Percentiles rank a stretch among this genome's conserved stretches.
Conservation (phyloP, 805 yeast genomes). For the Metschnikowia matae region DNA sequence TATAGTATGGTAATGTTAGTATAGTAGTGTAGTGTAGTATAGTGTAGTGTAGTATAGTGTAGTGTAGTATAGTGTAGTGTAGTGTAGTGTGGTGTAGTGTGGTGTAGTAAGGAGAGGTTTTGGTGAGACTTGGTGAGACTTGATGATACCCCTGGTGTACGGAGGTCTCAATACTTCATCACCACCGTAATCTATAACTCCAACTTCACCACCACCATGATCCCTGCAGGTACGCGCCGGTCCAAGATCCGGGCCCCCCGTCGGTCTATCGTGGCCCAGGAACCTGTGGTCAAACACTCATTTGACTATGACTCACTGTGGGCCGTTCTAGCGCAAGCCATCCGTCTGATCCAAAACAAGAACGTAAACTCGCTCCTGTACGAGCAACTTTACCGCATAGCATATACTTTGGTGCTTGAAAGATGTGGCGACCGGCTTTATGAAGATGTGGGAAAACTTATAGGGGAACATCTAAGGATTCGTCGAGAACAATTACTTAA, state of each 20-base stretch:
- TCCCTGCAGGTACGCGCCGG: conserved; percentile 37
- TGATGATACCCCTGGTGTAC: no score
- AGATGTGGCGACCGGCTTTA: conserved; percentile 66
- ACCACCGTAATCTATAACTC: no score
- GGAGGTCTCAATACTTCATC: no score
- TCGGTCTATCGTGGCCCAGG: conserved; percentile 28
- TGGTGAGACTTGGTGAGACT: no score
- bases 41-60: no score
- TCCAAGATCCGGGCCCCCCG: conserved; percentile 67
- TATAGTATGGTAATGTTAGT: no score
- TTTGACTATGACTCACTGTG: conserved; percentile 65
- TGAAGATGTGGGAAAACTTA: conserved; percentile 49
- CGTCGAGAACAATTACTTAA: no score
- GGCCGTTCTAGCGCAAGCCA: conserved; percentile 62
- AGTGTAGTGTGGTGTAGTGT: no score
- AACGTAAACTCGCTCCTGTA: conserved; percentile 73
- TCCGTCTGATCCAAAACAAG: conserved; percentile 64
- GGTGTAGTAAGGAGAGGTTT: no score
- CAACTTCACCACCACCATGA: conserved; percentile 5
- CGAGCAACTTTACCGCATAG: conserved; percentile 75
- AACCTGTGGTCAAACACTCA: conserved; percentile 24
- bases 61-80: no score
- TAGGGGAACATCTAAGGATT: conserved; percentile 41
- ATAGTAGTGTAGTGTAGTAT: no score
- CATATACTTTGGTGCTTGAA: conserved; percentile 70